Evolutionary conservation across 2,329 filamentous ascomycete species (phyloP), one percentile per base, ranked within the genome.

Genomic region (Paecilomyces fulvus): DNA sequence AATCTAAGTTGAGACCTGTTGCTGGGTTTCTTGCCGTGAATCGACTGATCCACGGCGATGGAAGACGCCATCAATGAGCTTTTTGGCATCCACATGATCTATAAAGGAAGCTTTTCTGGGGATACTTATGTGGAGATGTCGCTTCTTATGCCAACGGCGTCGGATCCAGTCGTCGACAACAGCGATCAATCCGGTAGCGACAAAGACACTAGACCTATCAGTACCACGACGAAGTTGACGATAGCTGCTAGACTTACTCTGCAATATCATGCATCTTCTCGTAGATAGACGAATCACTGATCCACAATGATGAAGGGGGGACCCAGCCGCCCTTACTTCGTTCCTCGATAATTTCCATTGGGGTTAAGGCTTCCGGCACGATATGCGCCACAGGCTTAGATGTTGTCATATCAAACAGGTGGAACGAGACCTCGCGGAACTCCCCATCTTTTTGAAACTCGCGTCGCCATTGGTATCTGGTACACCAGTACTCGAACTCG

Each of bases 401-500:
- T 52, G 80, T 80, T 53, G 85, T 84, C 63, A 83, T 81, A 61
- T 88, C 85, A 61, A 90, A 77, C 31, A 97, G 83, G 66, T 95
- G 88, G 73, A 90, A 96, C 4, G 88, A 89, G 17, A 90, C 80
- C 53, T 85, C 81, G 55, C 80, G 79, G 55, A 80, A 75, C 37
- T 77, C 79, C 49, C 86, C 82, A 61, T 89, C 84, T 71, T 84
- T 85, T 69, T 87, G 85, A 49, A 81, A 76, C 52, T 87, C 81
- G 37, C 90, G 84, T 71, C 85, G 89, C 94, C 94, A 97, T 54
- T 83, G 78, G 73, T 97, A 97, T 55, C 79, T 81, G 64, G 87
- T 82, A 25, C 90, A 90, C 94, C 94, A 97, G 79, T 95, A 96
- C 68, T 92, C 88, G 66, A 95, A 96, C 55, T 91, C 89, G 71